A percentile compares a stretch with the other conserved stretches of the same genome.
Conservation (phyloP, 192 early-diverging fungal species). For the Backusella parvicylindrica region DNA sequence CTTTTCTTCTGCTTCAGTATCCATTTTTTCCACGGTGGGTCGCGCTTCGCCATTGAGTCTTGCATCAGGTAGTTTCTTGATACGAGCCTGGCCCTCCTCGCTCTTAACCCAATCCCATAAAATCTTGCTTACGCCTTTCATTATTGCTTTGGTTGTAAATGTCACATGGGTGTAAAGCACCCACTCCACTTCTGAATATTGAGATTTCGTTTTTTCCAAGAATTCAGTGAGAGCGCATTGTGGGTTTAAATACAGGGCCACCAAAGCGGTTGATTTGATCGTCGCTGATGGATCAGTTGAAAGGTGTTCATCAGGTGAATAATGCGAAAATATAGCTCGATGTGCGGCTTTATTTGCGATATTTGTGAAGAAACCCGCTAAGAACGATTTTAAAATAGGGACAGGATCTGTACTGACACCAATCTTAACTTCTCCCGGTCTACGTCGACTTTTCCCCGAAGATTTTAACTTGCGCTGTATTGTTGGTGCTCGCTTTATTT, state of each 20-base stretch:
- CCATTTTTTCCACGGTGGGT: slow-evolving; percentile 12
- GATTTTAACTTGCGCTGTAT: slow-evolving; percentile 13
- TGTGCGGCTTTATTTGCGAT: slow-evolving; percentile 88
- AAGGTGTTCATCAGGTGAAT: slow-evolving; percentile 38
- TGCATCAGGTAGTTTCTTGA: slow-evolving; percentile 14
- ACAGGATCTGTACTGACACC: slow-evolving; percentile 53
- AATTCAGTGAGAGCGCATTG: slow-evolving; percentile 85
- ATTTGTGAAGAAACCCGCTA: slow-evolving; percentile 90
- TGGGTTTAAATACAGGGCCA: slow-evolving; percentile 91
- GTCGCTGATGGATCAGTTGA: neutral
- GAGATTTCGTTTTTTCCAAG: slow-evolving; percentile 37
- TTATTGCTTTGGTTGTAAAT: slow-evolving; percentile 93
- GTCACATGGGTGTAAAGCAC: slow-evolving; percentile 92
- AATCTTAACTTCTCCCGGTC: slow-evolving; percentile 39
- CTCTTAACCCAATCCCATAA: slow-evolving; percentile 85
- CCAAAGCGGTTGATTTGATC: slow-evolving; percentile 78
- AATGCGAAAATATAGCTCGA: slow-evolving; percentile 54
- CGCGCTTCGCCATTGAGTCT: slow-evolving; percentile 27
- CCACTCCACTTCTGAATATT: slow-evolving; percentile 72
- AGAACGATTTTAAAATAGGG: slow-evolving; percentile 83
- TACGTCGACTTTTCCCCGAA: neutral
- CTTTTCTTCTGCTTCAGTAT: neutral
- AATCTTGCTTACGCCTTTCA: slow-evolving; percentile 92
- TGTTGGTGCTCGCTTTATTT: slow-evolving; percentile 13
- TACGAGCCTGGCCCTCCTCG: slow-evolving; percentile 49